Base-by-base conservation (phyloP, 306 rosid species). In the Urtica urens region DNA sequence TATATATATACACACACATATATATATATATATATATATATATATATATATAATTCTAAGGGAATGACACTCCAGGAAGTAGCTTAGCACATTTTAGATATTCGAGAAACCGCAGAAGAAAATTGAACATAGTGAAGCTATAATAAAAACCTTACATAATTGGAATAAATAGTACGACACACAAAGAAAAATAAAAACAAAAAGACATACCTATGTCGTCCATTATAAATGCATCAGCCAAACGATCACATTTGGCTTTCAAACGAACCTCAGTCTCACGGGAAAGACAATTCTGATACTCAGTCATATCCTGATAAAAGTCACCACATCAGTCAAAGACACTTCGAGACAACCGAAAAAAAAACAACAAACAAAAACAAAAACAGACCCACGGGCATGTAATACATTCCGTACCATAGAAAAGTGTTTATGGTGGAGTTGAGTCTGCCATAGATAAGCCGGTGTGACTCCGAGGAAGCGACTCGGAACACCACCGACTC, bases 381-480 rank as follows among this genome's bases (percentile, higher is more conserved):
- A 23, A 11, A 20, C 49, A 29, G 19, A 22, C 11, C 52, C 40
- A 54, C 17, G 9, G 35, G 23, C 5, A 20, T 23, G 13, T 8
- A 11, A 10, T 16, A 22, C 10, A 1, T 37, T 28, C n/a, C 46
- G 46, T 78, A 84, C 97, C 95, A 68, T 64, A n/a, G 79, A 66
- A 55, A 76, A 57, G 46, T 68, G 87, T 16, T 70, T 48, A 66
- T 69, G 75, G 29, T 79, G 94, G 57, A 72, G 82, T 61, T 85
- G 94, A 58, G 79, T 77, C 70, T 79, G 87, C 99, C 87, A 77
- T 65, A 90, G 78, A 75, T 85, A 82, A 33, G 85, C 69, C 43
- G 86, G 80, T 18, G 96, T 82, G 55, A 92, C 75, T 52, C 96
- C 99, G 59, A 92, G 93, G 76, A 82, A 85, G 51, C 83, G 60